Evolutionary conservation across 2,329 filamentous ascomycete genomes (phyloP).

Genomic region (Fusarium ramigenum): DNA sequence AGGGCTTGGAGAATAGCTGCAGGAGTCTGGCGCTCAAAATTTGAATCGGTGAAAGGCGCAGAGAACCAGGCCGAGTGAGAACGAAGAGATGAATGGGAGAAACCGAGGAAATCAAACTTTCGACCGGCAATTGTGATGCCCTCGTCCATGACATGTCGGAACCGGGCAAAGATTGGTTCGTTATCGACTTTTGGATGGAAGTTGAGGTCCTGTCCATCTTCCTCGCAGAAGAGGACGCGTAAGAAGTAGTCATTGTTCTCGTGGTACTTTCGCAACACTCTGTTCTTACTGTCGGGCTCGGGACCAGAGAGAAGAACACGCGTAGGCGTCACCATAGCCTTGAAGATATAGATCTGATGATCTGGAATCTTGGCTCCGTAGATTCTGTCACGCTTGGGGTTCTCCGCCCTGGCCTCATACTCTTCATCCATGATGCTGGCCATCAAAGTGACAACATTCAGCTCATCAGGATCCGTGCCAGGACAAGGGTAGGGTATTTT

Average conservation of each 20-base stretch:
- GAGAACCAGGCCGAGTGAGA: slow-evolving; percentile 75
- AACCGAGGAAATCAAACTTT: slow-evolving; percentile 74
- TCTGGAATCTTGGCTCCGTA: slow-evolving; percentile 43
- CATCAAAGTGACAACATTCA: slow-evolving; percentile 55
- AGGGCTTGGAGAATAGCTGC: slow-evolving; percentile 57
- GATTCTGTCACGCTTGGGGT: slow-evolving; percentile 36
- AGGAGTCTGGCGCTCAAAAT: slow-evolving; percentile 48
- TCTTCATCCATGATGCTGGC: slow-evolving; percentile 54
- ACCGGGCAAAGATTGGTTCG: slow-evolving; percentile 65
- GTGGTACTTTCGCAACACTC: slow-evolving; percentile 73
- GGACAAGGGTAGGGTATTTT: slow-evolving; percentile 66
- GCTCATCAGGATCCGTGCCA: slow-evolving; percentile 53
- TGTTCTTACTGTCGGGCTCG: slow-evolving; percentile 73
- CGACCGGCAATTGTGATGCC: slow-evolving; percentile 73
- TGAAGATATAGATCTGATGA: slow-evolving; percentile 62
- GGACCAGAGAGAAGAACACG: slow-evolving; percentile 67
- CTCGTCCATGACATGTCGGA: slow-evolving; percentile 65
- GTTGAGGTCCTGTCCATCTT: slow-evolving; percentile 71
- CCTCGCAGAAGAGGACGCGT: slow-evolving; percentile 78
- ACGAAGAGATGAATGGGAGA: slow-evolving; percentile 81
- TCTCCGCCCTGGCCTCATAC: slow-evolving; percentile 43
- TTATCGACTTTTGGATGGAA: slow-evolving; percentile 62
- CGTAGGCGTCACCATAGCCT: slow-evolving; percentile 68
- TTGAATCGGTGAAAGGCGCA: slow-evolving; percentile 55
- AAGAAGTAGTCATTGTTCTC: slow-evolving; percentile 70